Conservation (phyloP, 1,284 basidiomycete genomes). For the Rhodotorula sp. region DNA sequence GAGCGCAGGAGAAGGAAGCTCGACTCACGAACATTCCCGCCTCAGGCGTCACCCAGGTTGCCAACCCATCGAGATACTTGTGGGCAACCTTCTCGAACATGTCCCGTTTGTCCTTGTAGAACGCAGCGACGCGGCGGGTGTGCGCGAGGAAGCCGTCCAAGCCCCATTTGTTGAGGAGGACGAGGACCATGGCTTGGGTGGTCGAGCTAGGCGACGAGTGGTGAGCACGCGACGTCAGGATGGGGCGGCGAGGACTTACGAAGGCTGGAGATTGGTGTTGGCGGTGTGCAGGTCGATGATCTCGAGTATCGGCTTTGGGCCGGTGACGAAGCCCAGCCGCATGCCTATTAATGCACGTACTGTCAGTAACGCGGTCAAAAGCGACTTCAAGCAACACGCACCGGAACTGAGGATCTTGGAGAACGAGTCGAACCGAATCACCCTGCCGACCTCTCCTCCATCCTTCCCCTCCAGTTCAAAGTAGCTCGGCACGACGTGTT, state of each 20-base stretch:
- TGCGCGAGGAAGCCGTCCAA: slow-evolving; percentile 71
- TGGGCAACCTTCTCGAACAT: slow-evolving; percentile 74
- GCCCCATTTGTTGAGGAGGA: slow-evolving; percentile 68
- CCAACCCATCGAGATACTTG: slow-evolving; percentile 70
- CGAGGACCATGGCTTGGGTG: slow-evolving; percentile 70
- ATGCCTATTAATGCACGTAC: slow-evolving; percentile 41
- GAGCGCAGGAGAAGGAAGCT: slow-evolving; percentile 1
- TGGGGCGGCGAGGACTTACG: slow-evolving; percentile 14
- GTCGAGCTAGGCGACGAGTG: slow-evolving; percentile 57
- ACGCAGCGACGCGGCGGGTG: slow-evolving; percentile 64
- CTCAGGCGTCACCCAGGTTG: slow-evolving; percentile 78
- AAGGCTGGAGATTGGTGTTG: slow-evolving; percentile 72
- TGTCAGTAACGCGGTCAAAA: neutral
- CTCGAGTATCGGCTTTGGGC: slow-evolving; percentile 68
- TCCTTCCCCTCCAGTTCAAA: slow-evolving; percentile 65
- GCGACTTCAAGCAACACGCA: slow-evolving; percentile 31
- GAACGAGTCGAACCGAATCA: slow-evolving; percentile 81
- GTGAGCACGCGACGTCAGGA: neutral
- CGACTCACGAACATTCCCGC: slow-evolving; percentile 61
- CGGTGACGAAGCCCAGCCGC: slow-evolving; percentile 73
- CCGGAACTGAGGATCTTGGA: slow-evolving; percentile 84
- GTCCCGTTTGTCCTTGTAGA: slow-evolving; percentile 76
- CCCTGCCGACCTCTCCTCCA: slow-evolving; percentile 58
- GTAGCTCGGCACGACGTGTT: slow-evolving; percentile 64
- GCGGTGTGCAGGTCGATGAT: slow-evolving; percentile 69